Evolutionary conservation across 2,329 filamentous ascomycete species (phyloP), one percentile per base, ranked within the genome.

Genomic region (Microcyclosporella mali): DNA sequence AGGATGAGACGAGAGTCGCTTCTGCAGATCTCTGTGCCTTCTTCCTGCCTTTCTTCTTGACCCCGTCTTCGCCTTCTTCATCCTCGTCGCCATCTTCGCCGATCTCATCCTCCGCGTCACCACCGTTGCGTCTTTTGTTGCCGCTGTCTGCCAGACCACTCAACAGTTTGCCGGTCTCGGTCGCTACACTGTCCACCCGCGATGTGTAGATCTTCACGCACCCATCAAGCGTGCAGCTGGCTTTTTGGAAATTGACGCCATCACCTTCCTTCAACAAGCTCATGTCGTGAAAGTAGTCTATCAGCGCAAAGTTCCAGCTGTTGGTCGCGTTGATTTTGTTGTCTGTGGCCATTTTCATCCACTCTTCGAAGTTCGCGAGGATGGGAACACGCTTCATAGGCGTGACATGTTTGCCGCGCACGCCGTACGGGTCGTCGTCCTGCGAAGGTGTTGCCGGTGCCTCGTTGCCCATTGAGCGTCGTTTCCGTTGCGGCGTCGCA

Each of bases 321-420:
- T 98, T 98, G 46, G 84, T 81, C 37, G 92, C 90, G 64, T 97
- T 98, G 74, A 98, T 98, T 64, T 74, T 75, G 59, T 98, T 98
- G 71, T 98, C 92, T 12, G 92, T 97, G 2, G 92, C 92, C 88
- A 98, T 94, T 75, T 97, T 98, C 88, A 98, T 97, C 92, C 90
- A 97, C 65, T 98, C 92, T 66, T 98, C 92, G 58, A 97, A 98
- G 68, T 98, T 98, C 60, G 92, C 92, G 41, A 98, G 73, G 56
- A 98, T 85, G 1, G 92, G 92, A 19, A 95, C 87, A 48, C 89
- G 85, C 75, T 95, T 95, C 84, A 94, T 90, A 41, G 90, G 92
- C 46, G 92, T 95, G 41, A 94, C 84, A 29, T 84, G 86, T 50
- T 74, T 79, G 25, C 85, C 84, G 45, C 79, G 80, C 34, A 86